Percentiles rank a stretch among this genome's conserved stretches.
These are phyloP conservation scores for Nyssa sinensis DNA, from an alignment of 148 eudicot species.

Conservation along the genomic window DNA sequence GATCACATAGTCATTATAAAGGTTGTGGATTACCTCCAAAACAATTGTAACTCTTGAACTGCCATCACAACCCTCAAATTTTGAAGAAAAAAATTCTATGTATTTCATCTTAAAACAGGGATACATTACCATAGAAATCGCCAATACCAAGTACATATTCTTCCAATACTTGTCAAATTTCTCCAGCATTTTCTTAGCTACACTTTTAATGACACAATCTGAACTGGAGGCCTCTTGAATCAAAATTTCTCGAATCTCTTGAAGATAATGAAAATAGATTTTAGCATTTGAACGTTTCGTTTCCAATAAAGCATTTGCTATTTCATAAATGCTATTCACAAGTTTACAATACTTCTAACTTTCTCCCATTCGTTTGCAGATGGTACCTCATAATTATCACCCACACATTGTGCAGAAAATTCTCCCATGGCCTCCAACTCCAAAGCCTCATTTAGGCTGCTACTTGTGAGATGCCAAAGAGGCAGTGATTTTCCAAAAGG, in stretches of 20 bases:
- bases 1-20: too few species aligned
- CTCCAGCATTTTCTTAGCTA: slow-evolving; percentile 26
- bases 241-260: slow-evolving; percentile 24
- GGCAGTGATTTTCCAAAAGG: slow-evolving; percentile 13
- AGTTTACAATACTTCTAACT: slow-evolving; percentile 21
- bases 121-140: slow-evolving; percentile 27
- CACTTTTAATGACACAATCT: slow-evolving; percentile 11
- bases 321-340: slow-evolving; percentile 17
- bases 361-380: slow-evolving; percentile 31
- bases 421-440: slow-evolving; percentile 26
- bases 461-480: slow-evolving; percentile 21
- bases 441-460: slow-evolving; percentile 15
- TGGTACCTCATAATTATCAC: slow-evolving; percentile 17
- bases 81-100: slow-evolving; percentile 4
- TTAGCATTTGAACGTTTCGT: slow-evolving; percentile 23
- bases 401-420: slow-evolving; percentile 1
- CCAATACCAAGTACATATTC: slow-evolving; percentile 17
- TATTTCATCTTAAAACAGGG: slow-evolving; percentile 31
- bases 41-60: too few species aligned
- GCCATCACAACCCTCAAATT: not conserved
- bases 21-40: too few species aligned
- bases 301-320: slow-evolving; percentile 17
- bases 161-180: slow-evolving; percentile 22
- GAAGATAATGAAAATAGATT: slow-evolving; percentile 24
- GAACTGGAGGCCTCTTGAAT: slow-evolving; percentile 17